Percentiles rank a stretch among this genome's conserved stretches.
Evolutionary conservation across 2,329 filamentous ascomycete genomes (phyloP).

Genomic region (Metarhizium brunneum): DNA sequence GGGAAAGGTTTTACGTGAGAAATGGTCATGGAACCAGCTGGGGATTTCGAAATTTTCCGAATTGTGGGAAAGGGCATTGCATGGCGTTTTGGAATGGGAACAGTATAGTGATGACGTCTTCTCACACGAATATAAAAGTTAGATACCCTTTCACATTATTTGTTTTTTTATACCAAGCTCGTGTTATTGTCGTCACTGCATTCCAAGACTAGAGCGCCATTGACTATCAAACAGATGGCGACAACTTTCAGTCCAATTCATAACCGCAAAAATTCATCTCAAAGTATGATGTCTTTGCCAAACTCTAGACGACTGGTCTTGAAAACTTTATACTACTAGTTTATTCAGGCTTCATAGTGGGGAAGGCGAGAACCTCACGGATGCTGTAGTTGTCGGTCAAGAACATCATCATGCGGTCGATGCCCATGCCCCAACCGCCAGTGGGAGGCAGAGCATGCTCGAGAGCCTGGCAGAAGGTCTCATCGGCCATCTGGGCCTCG

Average conservation of each 20-base stretch:
- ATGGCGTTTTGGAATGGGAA: slow-evolving; percentile 14
- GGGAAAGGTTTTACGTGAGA: no score
- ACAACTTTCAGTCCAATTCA: neutral
- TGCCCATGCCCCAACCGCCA: slow-evolving; percentile 93
- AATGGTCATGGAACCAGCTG: no score
- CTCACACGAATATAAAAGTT: slow-evolving; percentile 1
- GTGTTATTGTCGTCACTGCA: neutral
- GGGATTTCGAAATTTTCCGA: no score
- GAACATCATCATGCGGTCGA: slow-evolving; percentile 92
- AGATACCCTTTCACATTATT: slow-evolving; percentile 10
- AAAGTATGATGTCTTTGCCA: neutral
- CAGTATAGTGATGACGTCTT: slow-evolving; percentile 1
- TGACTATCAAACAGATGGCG: neutral
- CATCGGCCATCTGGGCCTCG: slow-evolving; percentile 91
- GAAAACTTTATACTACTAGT: no score
- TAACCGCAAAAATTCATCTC: neutral
- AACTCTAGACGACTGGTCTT: neutral
- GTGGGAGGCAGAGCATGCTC: slow-evolving; percentile 91
- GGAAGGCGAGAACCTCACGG: slow-evolving; percentile 92
- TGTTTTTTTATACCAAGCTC: neutral
- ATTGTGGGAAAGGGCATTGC: slow-evolving; percentile 11
- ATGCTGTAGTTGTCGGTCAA: slow-evolving; percentile 89
- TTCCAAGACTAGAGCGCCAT: neutral
- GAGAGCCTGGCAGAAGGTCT: slow-evolving; percentile 85
- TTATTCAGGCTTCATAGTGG: slow-evolving; percentile 89